Evolutionary conservation across 2,329 filamentous ascomycete genomes (phyloP), one percentile per base, ranked within the genome.

Genomic region (Biscogniauxia marginata): DNA sequence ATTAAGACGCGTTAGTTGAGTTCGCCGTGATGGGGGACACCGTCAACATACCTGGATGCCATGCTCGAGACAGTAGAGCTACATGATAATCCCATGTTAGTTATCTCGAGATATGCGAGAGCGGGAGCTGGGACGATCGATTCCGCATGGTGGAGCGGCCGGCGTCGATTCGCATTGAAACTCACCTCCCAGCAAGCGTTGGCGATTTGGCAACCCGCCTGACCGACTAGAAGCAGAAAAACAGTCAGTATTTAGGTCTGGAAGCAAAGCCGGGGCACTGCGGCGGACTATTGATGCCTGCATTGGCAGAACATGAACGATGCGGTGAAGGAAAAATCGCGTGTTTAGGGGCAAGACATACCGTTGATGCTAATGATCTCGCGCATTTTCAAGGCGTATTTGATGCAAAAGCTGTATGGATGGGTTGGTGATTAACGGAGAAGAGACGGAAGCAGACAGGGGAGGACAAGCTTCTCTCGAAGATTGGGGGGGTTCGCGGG

Each of bases 171-270:
- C 30, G 20, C 55, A 46, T 52, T 39, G 25, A 46, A 73, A 83
- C 91, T 83, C 83, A 99, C 95, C 92, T 99, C 95, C 95, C 95
- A 99, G 88, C 95, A 98, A 71, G 95, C 95, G 85, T 99, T 99
- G 82, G 93, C 95, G 75, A 99, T 99, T 79, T 99, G 95, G 88
- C 95, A 98, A 89, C 95, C 95, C 77, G 95, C 95, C 87, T 99
- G 95, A 81, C 95, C 95, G 85, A 99, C 95, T 99, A 78, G 73
- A 73, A 52, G 70, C 62, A 76, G 71, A 74, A 77, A 71, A 63
- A 72, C 67, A 65, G 80, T 89, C 75, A 89, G 84, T 70, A 79
- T 70, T 56, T 58, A 53, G 56, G 54, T 20, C 43, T 54, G 13
- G 30, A 44, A 23, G 49, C 22, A 53, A 56, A 49, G 54, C 53